Conservation (phyloP, 805 yeast genomes). For the Pichia exigua region DNA sequence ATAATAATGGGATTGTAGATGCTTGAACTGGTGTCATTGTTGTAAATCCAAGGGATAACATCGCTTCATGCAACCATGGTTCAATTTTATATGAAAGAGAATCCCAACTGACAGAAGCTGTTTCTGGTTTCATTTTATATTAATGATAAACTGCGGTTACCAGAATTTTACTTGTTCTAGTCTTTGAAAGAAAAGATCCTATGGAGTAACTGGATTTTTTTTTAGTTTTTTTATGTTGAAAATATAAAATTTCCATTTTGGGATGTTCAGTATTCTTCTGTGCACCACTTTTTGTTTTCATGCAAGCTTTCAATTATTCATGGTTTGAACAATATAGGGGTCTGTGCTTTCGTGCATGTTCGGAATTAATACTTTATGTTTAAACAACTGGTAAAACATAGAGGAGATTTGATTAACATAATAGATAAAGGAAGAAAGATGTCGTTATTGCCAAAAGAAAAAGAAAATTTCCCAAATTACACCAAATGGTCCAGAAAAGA, state of each 20-base stretch:
- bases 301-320: too few species aligned
- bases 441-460: not conserved
- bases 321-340: too few species aligned
- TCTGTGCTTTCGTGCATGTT: too few species aligned
- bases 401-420: not conserved
- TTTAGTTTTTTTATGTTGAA: not conserved
- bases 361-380: not conserved
- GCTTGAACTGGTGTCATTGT: slow-evolving; percentile 97
- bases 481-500: slow-evolving; percentile 58
- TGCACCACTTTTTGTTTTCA: not conserved
- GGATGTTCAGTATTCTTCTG: not conserved
- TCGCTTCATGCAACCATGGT: slow-evolving; percentile 68
- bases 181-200: not conserved
- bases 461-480: slow-evolving; percentile 31
- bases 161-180: too few species aligned
- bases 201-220: not conserved
- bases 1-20: slow-evolving; percentile 77
- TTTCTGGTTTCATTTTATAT: slow-evolving; percentile 1
- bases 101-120: slow-evolving; percentile 53
- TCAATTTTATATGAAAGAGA: slow-evolving; percentile 43
- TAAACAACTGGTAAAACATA: not conserved
- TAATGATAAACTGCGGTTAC: too few species aligned
- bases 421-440: not conserved
- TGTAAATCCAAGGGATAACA: slow-evolving; percentile 65
- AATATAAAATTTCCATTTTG: slow-evolving; percentile 1